Base-by-base conservation (phyloP, 139 green algal species). In the Chlorella ohadii region DNA sequence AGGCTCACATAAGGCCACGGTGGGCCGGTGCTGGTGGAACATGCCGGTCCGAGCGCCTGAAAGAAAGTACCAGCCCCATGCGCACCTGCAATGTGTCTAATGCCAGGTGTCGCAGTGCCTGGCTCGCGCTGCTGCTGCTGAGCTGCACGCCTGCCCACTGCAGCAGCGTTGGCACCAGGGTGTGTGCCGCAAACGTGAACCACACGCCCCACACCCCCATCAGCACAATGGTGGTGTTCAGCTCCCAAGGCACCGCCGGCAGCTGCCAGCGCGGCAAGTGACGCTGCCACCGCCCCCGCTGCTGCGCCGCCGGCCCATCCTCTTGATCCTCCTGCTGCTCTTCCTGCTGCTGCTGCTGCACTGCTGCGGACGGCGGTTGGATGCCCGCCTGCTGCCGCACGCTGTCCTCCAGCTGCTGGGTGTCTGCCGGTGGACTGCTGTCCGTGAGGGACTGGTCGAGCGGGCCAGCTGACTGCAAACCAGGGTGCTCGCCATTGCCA, bases 131-230 rank as follows among this genome's bases (percentile, higher is more conserved):
- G 28, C 85, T 78, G 51, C 15, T 59, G 13, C 68, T 72, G 12
- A 87, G 77, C 44, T 94, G 86, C 25, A 95, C 64, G 19, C 95
- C 95, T 4, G 93, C 27, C 47, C 90, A 57, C 17, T 84, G 68
- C 34, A 95, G 87, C 19, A 89, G 78, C 5, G 91, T 25, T 0
- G 96, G 96, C 34, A 98, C 87, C 1, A 90, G 61, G 31, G 91
- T 87, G 72, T 95, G 92, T 57, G 93, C 95, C 6, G 96, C 88
- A 5, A 94, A 41, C 70, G 92, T 91, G 87, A 98, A 98, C 17
- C 90, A 89, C 15, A 94, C 47, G 61, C 98, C 87, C 96, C 96
- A 98, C 4, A 97, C 56, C 33, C 90, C 84, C 94, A 98, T 97
- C 17, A 98, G 91, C 81, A 94, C 87, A 44, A 88, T 31, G 23